These are phyloP conservation scores for Rhizoclosmatium hyalinum DNA, from an alignment of 371 early-diverging fungal genomes.

Conservation along the genomic window DNA sequence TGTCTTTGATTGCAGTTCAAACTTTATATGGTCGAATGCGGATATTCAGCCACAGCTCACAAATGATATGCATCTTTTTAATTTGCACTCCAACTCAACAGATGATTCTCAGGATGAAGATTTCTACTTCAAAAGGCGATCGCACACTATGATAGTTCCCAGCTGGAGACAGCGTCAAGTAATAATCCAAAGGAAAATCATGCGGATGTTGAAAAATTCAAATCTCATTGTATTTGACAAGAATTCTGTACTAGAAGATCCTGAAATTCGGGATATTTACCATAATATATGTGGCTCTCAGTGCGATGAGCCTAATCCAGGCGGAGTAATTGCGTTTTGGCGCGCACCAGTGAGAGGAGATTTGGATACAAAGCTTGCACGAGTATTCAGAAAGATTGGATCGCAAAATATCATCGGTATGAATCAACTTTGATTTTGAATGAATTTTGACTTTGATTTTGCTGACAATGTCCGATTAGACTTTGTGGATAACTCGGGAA, in stretches of 20 bases:
- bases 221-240: constrained; percentile 10
- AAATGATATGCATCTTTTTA: too few species aligned
- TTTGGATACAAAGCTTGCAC: not conserved
- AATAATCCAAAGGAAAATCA: constrained; percentile 11
- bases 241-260: not conserved
- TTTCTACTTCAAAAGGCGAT: too few species aligned
- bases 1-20: too few species aligned
- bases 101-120: too few species aligned
- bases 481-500: constrained; percentile 40
- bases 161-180: too few species aligned
- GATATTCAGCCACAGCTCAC: too few species aligned
- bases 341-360: constrained; percentile 11
- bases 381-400: constrained; percentile 20
- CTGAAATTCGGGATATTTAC: not conserved
- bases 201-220: not conserved
- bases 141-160: too few species aligned
- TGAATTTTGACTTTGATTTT: not conserved
- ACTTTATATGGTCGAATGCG: too few species aligned
- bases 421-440: not conserved
- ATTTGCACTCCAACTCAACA: too few species aligned
- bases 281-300: not conserved
- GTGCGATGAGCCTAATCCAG: not conserved
- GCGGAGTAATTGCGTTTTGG: constrained; percentile 31
- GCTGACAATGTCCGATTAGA: constrained; percentile 23
- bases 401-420: constrained; percentile 16